Evolutionary conservation across 148 eudicot species (phyloP).

Genomic region (Camellia sinensis): DNA sequence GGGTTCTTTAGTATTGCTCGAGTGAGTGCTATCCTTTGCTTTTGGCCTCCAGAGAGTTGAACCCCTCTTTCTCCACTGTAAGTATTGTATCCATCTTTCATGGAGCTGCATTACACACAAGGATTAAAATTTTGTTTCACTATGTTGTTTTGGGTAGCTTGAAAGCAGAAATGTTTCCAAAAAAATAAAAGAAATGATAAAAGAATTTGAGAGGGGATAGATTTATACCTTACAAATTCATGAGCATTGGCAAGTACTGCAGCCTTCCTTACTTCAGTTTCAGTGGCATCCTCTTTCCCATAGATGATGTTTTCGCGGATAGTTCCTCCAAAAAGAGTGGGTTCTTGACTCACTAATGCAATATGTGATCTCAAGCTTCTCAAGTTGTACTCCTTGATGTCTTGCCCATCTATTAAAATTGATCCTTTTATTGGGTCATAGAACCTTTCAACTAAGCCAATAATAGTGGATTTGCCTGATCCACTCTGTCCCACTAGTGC

Average conservation of each 20-base stretch:
- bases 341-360: conserved; percentile 40
- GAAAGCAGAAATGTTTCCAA: no score
- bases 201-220: background rate
- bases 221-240: conserved; percentile 34
- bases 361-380: conserved; percentile 33
- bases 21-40: conserved; percentile 37
- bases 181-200: no score
- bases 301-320: conserved; percentile 30
- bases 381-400: conserved; percentile 33
- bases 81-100: conserved; percentile 37
- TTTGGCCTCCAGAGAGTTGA: conserved; percentile 44
- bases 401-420: conserved; percentile 25
- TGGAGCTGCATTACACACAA: conserved; percentile 23
- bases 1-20: conserved; percentile 36
- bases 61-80: conserved; percentile 42
- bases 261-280: conserved; percentile 31
- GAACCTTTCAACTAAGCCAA: conserved; percentile 35
- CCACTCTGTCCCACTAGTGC: conserved; percentile 40
- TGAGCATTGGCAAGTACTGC: conserved; percentile 36
- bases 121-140: background rate
- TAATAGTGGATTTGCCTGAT: conserved; percentile 38
- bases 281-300: conserved; percentile 33
- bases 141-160: background rate
- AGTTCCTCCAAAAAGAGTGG: conserved; percentile 34
- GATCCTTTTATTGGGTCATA: conserved; percentile 35